Conservation (phyloP, 768 basidiomycete species). For the Auricularia sp. region DNA sequence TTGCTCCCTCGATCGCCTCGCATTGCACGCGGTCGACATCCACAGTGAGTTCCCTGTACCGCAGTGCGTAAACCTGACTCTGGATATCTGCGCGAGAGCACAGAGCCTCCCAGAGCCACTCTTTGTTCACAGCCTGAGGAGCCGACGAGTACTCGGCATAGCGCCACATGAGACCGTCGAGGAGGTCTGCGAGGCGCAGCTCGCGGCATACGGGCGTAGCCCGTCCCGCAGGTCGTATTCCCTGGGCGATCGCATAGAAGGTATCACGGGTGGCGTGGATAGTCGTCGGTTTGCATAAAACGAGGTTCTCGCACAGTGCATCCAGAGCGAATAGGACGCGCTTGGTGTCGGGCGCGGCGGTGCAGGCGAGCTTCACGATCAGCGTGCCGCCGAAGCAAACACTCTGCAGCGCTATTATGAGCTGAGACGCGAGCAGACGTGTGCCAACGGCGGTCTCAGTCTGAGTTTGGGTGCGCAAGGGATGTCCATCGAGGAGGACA, state of each 20-base stretch:
- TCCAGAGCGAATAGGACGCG: conserved; percentile 24
- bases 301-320: conserved; percentile 15
- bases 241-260: conserved; percentile 24
- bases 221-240: background rate
- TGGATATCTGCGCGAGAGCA: background rate
- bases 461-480: conserved; percentile 16
- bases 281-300: conserved; percentile 21
- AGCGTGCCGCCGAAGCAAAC: conserved; percentile 20
- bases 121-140: background rate
- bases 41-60: background rate
- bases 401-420: conserved; percentile 21
- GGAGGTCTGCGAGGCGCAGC: background rate
- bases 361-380: conserved; percentile 24
- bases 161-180: background rate
- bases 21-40: background rate
- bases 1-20: background rate
- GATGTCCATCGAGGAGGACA: conserved; percentile 27
- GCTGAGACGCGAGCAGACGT: conserved; percentile 22
- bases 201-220: background rate
- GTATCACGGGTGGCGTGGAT: conserved; percentile 22
- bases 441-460: conserved; percentile 12
- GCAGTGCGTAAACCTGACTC: background rate
- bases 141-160: background rate
- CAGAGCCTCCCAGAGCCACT: background rate
- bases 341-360: conserved; percentile 19